These are phyloP conservation scores for Euphorbia celastroides DNA, from an alignment of 441 rosid genomes.

Conservation along the genomic window DNA sequence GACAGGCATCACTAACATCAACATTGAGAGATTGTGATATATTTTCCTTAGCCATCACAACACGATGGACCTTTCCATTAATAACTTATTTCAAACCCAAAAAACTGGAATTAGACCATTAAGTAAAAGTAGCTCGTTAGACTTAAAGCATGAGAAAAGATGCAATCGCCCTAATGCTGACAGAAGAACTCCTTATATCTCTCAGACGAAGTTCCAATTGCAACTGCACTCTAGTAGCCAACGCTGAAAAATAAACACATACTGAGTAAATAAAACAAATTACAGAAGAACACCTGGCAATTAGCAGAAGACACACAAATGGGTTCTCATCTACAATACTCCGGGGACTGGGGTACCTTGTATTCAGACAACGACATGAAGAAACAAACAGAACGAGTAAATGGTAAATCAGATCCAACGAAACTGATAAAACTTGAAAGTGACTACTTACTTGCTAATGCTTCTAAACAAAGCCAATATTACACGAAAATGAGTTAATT, in stretches of 20 bases:
- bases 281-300: not conserved
- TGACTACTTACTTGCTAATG: not conserved
- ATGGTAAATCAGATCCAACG: not conserved
- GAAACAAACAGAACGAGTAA: not conserved
- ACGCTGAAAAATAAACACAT: not conserved
- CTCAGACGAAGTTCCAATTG: not conserved
- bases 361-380: not conserved
- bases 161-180: not conserved
- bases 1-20: slow-evolving; percentile 38
- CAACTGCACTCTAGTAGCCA: not conserved
- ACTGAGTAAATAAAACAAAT: not conserved
- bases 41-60: slow-evolving; percentile 61
- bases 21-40: slow-evolving; percentile 29
- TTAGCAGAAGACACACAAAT: not conserved
- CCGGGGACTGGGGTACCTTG: not conserved
- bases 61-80: slow-evolving; percentile 15
- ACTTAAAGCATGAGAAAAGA: not conserved
- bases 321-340: not conserved
- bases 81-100: not conserved
- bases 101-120: not conserved
- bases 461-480: not conserved
- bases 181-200: not conserved
- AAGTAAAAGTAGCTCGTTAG: not conserved
- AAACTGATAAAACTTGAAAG: not conserved
- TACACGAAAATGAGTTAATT: not conserved